Conservation (phyloP, 2,329 filamentous ascomycete species). For the Phyllosticta citrichinensis region DNA sequence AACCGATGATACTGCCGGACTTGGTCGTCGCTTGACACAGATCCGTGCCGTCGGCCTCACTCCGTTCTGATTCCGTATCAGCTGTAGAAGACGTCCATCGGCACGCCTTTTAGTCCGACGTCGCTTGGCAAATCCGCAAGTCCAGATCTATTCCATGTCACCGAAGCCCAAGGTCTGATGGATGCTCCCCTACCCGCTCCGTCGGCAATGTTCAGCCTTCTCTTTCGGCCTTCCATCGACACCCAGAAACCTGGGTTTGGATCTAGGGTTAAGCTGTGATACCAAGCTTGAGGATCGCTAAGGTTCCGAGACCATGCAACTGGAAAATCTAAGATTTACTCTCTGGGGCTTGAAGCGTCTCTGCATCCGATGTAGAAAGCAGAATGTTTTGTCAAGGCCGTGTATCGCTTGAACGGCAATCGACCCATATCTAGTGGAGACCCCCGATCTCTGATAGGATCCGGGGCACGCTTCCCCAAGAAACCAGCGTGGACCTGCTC, state of each 20-base stretch:
- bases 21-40: background rate
- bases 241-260: background rate
- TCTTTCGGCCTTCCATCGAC: background rate
- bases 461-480: background rate
- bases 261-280: background rate
- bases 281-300: background rate
- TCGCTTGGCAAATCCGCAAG: background rate
- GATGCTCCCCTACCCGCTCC: background rate
- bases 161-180: background rate
- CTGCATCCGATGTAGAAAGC: background rate
- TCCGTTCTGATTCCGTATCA: background rate
- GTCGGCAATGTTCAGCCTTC: background rate
- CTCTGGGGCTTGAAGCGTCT: background rate
- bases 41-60: background rate
- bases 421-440: background rate
- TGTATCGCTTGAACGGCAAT: background rate
- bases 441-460: background rate
- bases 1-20: background rate
- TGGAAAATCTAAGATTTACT: background rate
- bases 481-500: background rate
- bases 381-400: background rate
- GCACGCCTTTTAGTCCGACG: background rate
- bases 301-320: background rate
- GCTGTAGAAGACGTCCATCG: background rate
- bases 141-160: background rate